Base-by-base conservation (phyloP, 768 basidiomycete species). In the Tylopilus vinaceipallidus region DNA sequence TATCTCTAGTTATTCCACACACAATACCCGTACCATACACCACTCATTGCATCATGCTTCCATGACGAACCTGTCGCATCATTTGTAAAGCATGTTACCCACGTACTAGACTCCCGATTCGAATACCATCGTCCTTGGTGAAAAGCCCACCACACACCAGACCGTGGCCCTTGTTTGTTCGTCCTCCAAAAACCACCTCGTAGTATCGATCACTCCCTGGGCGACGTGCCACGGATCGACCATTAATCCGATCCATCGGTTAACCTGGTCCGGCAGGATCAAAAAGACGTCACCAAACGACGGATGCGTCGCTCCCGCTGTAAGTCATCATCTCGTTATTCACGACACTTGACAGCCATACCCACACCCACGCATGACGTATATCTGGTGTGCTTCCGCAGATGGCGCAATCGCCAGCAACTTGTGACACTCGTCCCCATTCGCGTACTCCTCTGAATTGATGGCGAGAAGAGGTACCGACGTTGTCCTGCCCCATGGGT, bases 371-470 rank as follows among this genome's bases (percentile, higher is more conserved):
- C 60, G 17, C 44, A 49, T 57, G 39, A 57, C 54, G 19, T 54
- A 52, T 40, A 54, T 38, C 27, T 37, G 43, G 22, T 58, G 52
- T 13, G 8, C 40, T 34, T 26, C 48, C 38, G 35, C 34, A 37
- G 33, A 40, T 16, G 64, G 50, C 4, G 64, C 56, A 32, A 73
- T 62, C 24, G 62, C 50, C 10, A 66, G 50, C 33, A 76, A 56
- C 24, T 66, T 61, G 8, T 45, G 23, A 53, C 71, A 75, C 46
- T 76, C 65, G 3, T 50, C 49, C 55, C 71, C 71, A 8, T 63
- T 56, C 2, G 70, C 67, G 54, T 73, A 74, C 32, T 74, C 74
- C 19, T 72, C 68, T 3, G 71, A 72, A 52, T 74, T 73, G 60
- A 76, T 61, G 11, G 71, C 68, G n/a, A 75, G 64, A 10, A 72